Base-by-base conservation (phyloP, 768 basidiomycete genomes). In the Lactarius vividus region DNA sequence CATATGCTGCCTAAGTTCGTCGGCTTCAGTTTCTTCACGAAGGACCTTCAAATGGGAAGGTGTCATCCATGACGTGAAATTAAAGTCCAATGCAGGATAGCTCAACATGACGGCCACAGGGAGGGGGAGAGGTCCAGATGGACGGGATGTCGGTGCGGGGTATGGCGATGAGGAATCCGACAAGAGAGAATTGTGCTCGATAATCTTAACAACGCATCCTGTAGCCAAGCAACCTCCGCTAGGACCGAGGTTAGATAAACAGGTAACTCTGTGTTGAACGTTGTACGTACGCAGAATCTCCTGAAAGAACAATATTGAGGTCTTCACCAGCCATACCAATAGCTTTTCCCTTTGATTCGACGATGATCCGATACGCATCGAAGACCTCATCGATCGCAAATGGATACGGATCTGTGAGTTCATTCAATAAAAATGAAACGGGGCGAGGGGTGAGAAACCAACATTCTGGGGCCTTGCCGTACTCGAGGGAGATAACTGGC, bases 391-490 rank as follows among this genome's bases (percentile, higher is more conserved):
- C 95, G 67, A 95, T 89, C 5, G 95, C 94, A 76, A 91, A 98
- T 0, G 97, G 97, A 75, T 94, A 99, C 15, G 96, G 97, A 81
- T 98, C 96, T 95, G 61, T 37, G 55, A 31, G 55, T 37, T 9
- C 28, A 28, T 54, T 52, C 31, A 67, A 42, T 55, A 63, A 62
- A 64, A 29, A 37, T 42, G 29, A 35, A 13, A 13, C 7, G 15
- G 6, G 26, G 42, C 55, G 13, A 57, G 62, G 37, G 42, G 31
- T 33, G 44, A 29, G 42, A 53, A 28, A 72, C 85, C 75, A 74
- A 94, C 94, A 96, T 82, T 98, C 95, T 6, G 96, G 95, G 28
- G 95, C 92, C 77, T 98, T 99, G 39, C 95, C 94, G 75, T 98
- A 98, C 68, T 98, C 94, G 55, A 98, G 83, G 13, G 92, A 83